A percentile compares a stretch with the other conserved stretches of the same genome.
phyloP scores from a whole-genome alignment of 345 rosid species.

The Moricandia moricandioides region DNA sequence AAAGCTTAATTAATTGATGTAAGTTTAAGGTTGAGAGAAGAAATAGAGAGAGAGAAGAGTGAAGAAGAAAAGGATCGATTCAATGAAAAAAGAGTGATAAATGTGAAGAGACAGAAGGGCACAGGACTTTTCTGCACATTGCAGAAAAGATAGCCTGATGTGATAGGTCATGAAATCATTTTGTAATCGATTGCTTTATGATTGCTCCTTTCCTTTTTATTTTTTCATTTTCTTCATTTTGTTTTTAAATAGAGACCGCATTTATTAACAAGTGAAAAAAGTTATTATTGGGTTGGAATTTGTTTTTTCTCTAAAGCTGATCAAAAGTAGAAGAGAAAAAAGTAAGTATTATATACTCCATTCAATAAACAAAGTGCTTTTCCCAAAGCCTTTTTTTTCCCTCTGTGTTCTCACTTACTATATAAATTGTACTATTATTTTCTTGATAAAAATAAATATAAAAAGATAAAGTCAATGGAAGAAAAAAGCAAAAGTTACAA shows the following conservation, averaged over 20 bases:
- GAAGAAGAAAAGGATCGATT: not conserved
- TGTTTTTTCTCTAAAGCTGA: constrained; percentile 27
- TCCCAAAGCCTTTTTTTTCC: constrained; percentile 27
- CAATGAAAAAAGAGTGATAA: constrained; percentile 30
- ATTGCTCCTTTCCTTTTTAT: constrained; percentile 29
- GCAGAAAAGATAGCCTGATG: constrained; percentile 43
- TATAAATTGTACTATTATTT: no score
- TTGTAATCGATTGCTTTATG: constrained; percentile 50
- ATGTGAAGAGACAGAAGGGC: constrained; percentile 46
- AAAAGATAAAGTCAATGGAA: constrained; percentile 39
- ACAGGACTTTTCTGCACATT: constrained; percentile 42
- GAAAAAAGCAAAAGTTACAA: constrained; percentile 22
- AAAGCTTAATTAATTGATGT: constrained; percentile 33
- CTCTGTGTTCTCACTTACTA: constrained; percentile 30
- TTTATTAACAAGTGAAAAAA: constrained; percentile 27
- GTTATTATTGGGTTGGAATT: constrained; percentile 24
- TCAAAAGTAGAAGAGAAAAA: constrained; percentile 17
- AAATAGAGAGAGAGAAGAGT: not conserved
- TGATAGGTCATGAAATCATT: constrained; percentile 46
- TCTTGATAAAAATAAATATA: constrained; percentile 29
- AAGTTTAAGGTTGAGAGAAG: not conserved
- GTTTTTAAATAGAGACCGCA: not conserved
- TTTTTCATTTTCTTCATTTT: not conserved
- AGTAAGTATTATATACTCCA: not conserved
- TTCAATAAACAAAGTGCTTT: constrained; percentile 37